A percentile compares a stretch with the other conserved stretches of the same genome.
phyloP scores from a whole-genome alignment of 2,329 filamentous ascomycete species.

The Aureobasidium sp. region DNA sequence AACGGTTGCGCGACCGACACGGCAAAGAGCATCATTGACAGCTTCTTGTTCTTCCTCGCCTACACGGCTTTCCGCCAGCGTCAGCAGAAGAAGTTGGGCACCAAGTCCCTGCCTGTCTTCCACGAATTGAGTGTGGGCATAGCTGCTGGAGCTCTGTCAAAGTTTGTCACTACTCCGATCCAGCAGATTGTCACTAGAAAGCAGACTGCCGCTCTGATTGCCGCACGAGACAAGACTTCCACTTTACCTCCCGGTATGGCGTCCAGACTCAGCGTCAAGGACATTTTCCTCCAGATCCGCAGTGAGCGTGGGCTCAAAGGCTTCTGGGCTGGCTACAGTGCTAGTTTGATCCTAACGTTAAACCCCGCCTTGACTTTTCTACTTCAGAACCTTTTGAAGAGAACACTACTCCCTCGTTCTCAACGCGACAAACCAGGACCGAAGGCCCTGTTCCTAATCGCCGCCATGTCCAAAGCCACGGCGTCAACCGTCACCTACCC shows the following conservation, averaged over 20 bases:
- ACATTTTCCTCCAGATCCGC: conserved; percentile 56
- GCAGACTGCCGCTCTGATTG: conserved; percentile 56
- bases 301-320: conserved; percentile 62
- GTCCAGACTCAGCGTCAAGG: conserved; percentile 32
- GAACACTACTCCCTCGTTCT: conserved; percentile 46
- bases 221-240: conserved; percentile 29
- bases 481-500: conserved; percentile 76
- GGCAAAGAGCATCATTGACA: conserved; percentile 50
- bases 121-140: conserved; percentile 70
- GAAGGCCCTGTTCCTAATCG: conserved; percentile 53
- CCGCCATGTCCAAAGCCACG: conserved; percentile 68
- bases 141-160: conserved; percentile 63
- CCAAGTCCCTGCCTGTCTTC: conserved; percentile 45
- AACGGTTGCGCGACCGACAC: conserved; percentile 37
- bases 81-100: conserved; percentile 30
- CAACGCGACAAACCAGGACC: conserved; percentile 46
- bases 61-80: conserved; percentile 54
- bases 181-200: conserved; percentile 75
- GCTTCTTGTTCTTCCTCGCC: conserved; percentile 78
- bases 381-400: conserved; percentile 62
- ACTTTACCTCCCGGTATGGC: conserved; percentile 19
- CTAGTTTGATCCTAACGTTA: conserved; percentile 67
- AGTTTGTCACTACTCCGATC: conserved; percentile 69
- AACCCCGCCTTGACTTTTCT: conserved; percentile 85
- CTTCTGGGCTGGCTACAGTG: conserved; percentile 84